Evolutionary conservation across 2,329 filamentous ascomycete genomes (phyloP).

Genomic region (Penicillium sp.): DNA sequence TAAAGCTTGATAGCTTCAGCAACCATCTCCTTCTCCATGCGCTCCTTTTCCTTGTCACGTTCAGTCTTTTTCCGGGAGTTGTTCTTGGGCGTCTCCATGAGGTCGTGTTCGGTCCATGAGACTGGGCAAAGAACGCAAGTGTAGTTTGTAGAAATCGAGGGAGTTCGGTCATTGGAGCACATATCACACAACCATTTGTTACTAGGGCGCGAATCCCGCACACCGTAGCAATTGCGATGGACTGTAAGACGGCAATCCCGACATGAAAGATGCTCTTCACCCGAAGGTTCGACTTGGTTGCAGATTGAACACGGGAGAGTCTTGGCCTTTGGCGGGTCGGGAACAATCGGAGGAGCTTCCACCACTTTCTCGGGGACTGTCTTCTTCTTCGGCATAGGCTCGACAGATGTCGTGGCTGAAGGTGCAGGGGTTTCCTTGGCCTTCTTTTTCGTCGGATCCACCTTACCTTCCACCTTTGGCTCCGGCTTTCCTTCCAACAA

Average conservation of each 20-base stretch:
- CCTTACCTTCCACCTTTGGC: conserved; percentile 17
- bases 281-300: conserved; percentile 66
- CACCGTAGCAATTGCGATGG: conserved; percentile 89
- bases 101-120: conserved; percentile 74
- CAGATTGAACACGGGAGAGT: conserved; percentile 84
- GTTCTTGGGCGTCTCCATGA: conserved; percentile 76
- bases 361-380: conserved; percentile 55
- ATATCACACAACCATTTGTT: conserved; percentile 94
- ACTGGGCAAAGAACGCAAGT: conserved; percentile 90
- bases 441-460: conserved; percentile 61
- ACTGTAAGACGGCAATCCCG: conserved; percentile 87
- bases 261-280: conserved; percentile 73
- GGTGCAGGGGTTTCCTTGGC: conserved; percentile 51
- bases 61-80: conserved; percentile 87
- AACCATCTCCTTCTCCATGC: conserved; percentile 78
- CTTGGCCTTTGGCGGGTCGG: conserved; percentile 75
- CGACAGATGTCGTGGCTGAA: conserved; percentile 44
- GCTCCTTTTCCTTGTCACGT: conserved; percentile 85
- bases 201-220: conserved; percentile 64
- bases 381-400: conserved; percentile 61
- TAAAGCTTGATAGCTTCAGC: conserved; percentile 78
- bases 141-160: conserved; percentile 89
- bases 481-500: conserved; percentile 42
- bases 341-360: conserved; percentile 61
- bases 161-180: conserved; percentile 90